These are phyloP conservation scores for Syzygium grande DNA, from an alignment of 345 rosid species.

Conservation along the genomic window DNA sequence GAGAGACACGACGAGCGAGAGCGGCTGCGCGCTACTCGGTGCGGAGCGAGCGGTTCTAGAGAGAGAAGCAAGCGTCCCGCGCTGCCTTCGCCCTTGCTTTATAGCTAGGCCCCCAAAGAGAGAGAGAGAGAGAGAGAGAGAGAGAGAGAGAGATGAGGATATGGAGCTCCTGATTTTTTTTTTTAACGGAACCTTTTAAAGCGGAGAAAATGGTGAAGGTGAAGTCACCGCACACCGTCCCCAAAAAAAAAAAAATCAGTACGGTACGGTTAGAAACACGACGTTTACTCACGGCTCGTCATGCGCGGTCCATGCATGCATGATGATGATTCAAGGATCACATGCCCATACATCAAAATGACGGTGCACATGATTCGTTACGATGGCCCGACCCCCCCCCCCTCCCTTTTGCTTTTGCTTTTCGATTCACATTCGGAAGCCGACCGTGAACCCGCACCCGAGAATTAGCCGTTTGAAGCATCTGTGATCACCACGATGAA, in stretches of 20 bases:
- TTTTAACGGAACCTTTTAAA: not conserved
- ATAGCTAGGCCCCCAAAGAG: not conserved
- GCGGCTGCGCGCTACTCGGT: too few species aligned
- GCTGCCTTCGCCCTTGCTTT: not conserved
- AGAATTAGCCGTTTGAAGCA: not conserved
- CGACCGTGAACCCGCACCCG: not conserved
- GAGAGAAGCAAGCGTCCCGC: not conserved
- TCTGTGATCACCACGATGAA: not conserved
- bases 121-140: not conserved
- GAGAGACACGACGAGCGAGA: not conserved
- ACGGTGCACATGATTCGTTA: not conserved
- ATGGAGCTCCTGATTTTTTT: too few species aligned
- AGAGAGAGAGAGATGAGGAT: not conserved
- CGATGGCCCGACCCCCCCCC: not conserved
- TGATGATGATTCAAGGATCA: not conserved
- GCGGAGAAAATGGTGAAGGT: not conserved
- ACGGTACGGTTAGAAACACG: not conserved
- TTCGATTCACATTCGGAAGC: not conserved
- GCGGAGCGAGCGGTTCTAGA: not conserved
- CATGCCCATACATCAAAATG: not conserved
- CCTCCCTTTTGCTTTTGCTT: not conserved
- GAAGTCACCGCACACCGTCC: not conserved
- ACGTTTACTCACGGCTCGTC: not conserved
- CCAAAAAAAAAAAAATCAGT: not conserved
- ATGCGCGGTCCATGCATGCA: not conserved